Conservation (phyloP, 306 rosid genomes). For the Spatholobus suberectus region DNA sequence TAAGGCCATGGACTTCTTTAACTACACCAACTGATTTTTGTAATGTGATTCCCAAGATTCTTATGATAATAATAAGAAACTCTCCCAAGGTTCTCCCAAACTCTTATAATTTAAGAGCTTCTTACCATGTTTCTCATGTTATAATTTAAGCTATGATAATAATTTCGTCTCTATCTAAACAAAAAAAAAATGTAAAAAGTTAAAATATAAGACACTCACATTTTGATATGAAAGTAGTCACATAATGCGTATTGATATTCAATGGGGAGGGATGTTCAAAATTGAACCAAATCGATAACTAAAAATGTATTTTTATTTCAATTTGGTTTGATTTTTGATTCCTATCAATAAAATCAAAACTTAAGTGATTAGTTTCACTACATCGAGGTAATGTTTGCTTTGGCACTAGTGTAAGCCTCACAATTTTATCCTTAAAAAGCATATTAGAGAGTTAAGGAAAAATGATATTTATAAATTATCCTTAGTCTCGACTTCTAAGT, state of each 20-base stretch:
- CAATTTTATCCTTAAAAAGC: too few species aligned
- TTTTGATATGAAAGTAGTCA: background rate
- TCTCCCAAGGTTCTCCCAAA: background rate
- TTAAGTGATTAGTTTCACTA: too few species aligned
- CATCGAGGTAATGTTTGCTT: too few species aligned
- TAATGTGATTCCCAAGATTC: background rate
- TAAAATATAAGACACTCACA: background rate
- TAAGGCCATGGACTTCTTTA: background rate
- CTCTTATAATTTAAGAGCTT: background rate
- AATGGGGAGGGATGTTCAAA: background rate
- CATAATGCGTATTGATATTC: background rate
- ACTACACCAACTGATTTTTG: background rate
- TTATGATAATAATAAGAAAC: background rate
- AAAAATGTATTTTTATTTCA: background rate
- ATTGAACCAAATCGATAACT: background rate
- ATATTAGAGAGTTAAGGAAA: too few species aligned
- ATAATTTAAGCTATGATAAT: background rate
- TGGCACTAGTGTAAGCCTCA: too few species aligned
- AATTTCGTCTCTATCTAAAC: background rate
- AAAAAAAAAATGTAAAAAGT: background rate
- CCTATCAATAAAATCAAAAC: background rate
- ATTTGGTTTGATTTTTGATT: background rate
- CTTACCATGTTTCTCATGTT: background rate
- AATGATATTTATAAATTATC: too few species aligned
- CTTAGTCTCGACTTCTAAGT: too few species aligned